Evolutionary conservation across 2,329 filamentous ascomycete genomes (phyloP), one percentile per base, ranked within the genome.

Genomic region (Colletotrichum agaves): DNA sequence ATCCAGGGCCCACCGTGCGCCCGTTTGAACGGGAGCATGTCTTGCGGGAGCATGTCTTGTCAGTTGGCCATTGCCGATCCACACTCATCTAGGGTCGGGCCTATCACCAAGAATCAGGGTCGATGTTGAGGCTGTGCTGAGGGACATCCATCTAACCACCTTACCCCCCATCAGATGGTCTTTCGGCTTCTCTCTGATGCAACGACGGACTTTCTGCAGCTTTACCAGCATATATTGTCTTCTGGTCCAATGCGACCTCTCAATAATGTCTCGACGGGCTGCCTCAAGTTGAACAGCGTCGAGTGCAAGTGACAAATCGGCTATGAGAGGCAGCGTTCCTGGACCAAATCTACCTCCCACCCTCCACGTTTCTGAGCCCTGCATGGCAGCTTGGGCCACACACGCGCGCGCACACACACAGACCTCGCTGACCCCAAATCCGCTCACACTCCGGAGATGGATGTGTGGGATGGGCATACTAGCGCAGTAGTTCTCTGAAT

Each of bases 341-440:
- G 46, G 61, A 21, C 39, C 61, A 59, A 39, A 46, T 37, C 53
- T 33, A 27, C 52, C 44, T 44, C 27, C 44, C 64, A 23, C 39
- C 47, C 23, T 60, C 55, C 49, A 61, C 50, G 55, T 61, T 61
- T 61, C 61, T 57, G 61, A 61, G 57, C 66, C 62, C 66, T 69
- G 62, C 66, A 61, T 61, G 56, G 56, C 43, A 67, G 56, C 62
- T 61, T 50, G 41, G 55, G n/a, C 49, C 61, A 60, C 56, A 39
- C 49, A 43, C 41, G 44, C 23, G 23, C 23, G 23, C 27, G 27
- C 27, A 49, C 41, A 52, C 49, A 55, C 50, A 15, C 41, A 19
- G n/a, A 44, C 41, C 19, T 7, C 43, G 7, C 21, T 21, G 11
- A 55, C 61, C 47, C 39, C 53, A 65, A 59, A 23, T 55, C 53